Base-by-base conservation (phyloP, 179 eudicot genomes). In the Silene vulgaris region DNA sequence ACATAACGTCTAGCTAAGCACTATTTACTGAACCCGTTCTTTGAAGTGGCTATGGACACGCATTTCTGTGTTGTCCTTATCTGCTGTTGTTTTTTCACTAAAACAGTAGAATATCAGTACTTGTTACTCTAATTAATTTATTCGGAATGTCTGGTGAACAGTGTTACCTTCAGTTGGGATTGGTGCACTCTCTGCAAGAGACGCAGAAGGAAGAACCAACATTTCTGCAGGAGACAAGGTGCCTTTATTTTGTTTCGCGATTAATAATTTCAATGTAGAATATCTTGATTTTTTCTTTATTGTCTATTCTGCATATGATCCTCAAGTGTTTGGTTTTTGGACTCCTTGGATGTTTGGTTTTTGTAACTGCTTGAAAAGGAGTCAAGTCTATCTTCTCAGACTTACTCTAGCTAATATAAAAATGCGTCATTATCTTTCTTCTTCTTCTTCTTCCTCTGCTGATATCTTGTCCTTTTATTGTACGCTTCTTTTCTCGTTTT, bases 121-220 rank as follows among this genome's bases (percentile, higher is more conserved):
- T 12, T 61, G 21, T 74, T 20, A 50, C 63, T 62, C 21, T 65
- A 65, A 43, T 77, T 67, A 72, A 67, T 28, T 40, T 59, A 29
- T 43, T 11, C 43, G 48, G 7, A 21, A 26, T 77, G 62, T 48
- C 66, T 75, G 17, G 11, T 81, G 26, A 77, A 57, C 89, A 95
- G 97, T 87, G 74, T 83, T 95, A 83, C 97, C 99, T 63, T 95
- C 97, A 64, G 77, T 87, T 81, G 99, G 99, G 30, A 84, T 89
- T 79, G 97, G 91, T 76, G 96, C 99, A 78, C 97, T 95, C 81
- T 90, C 97, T 77, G 91, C 93, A 73, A 86, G 99, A 86, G 99
- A 90, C 78, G 92, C 93, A 71, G 99, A 95, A 86, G 99, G 97
- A 74, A 85, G 95, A 80, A 83, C 89, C 62, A 95, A 87, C 73